Base-by-base conservation (phyloP, 2,329 filamentous ascomycete genomes). In the Sclerotinia trifoliorum region DNA sequence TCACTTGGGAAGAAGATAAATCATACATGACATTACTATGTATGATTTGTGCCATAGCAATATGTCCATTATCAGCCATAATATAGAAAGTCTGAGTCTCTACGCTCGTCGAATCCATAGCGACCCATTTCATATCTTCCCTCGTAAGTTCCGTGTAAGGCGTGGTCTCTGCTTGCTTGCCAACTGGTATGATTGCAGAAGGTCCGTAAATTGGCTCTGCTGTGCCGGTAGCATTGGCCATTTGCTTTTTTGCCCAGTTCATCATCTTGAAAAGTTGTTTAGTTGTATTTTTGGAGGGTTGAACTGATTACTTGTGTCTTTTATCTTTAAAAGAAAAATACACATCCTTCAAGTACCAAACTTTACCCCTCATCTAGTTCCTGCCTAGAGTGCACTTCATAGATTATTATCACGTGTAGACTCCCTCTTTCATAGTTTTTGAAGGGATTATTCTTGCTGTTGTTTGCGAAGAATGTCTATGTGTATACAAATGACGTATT, bases 71-170 rank as follows among this genome's bases (percentile, higher is more conserved):
- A 71, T 97, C 91, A 67, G 90, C 84, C 80, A 89, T 89, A 77
- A 97, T 81, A 82, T 99, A 99, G 82, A 97, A 99, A 71, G 86
- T 93, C 83, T 97, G 91, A 42, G 93, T 97, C 84, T 99, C 95
- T 74, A 98, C 95, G 77, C 86, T 91, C 72, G 95, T 98, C 76
- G 88, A 90, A 73, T 93, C 90, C 83, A 93, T 86, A 35, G 85
- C 87, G 75, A 83, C 82, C 95, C 95, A 99, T 83, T 89, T 91
- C 77, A 97, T 80, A 78, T 96, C 89, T 57, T 93, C 85, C 75
- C 88, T 90, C 73, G 84, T 87, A 75, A 93, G 80, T 79, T 95
- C 92, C 65, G 92, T 94, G 80, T 90, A 96, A 62, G 93, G 90
- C 35, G 86, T 91, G 70, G 86, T 86, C 79, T 90, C 86, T 71